phyloP scores from a whole-genome alignment of 805 yeast species.

The Yamadazyma olivae region DNA sequence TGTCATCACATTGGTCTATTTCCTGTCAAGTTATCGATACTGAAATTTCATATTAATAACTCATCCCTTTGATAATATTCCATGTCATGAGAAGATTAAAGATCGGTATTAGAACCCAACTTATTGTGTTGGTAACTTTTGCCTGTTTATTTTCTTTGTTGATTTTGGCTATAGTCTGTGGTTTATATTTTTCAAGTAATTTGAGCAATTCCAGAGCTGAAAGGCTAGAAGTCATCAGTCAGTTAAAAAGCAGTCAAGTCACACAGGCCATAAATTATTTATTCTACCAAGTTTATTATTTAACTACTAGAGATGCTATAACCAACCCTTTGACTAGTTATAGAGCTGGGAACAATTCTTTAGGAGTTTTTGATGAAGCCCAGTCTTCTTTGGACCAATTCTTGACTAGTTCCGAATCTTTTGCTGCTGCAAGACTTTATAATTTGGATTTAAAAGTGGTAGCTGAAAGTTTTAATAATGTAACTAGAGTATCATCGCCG shows the following conservation, averaged over 20 bases:
- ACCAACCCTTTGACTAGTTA: slow-evolving; percentile 58
- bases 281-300: slow-evolving; percentile 66
- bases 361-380: slow-evolving; percentile 42
- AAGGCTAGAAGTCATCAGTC: slow-evolving; percentile 72
- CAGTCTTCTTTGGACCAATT: slow-evolving; percentile 51
- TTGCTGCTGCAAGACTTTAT: slow-evolving; percentile 65
- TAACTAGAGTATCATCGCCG: slow-evolving; percentile 21
- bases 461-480: slow-evolving; percentile 28
- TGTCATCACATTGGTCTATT: too few relatives aligned
- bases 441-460: slow-evolving; percentile 55
- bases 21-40: too few relatives aligned
- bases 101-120: slow-evolving; percentile 72
- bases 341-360: slow-evolving; percentile 70
- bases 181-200: slow-evolving; percentile 63
- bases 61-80: too few relatives aligned
- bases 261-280: slow-evolving; percentile 61
- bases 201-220: slow-evolving; percentile 64
- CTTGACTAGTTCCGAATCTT: slow-evolving; percentile 58
- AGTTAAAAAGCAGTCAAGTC: slow-evolving; percentile 76
- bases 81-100: slow-evolving; percentile 44
- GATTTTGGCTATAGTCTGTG: slow-evolving; percentile 72
- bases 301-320: slow-evolving; percentile 59
- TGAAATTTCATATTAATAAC: too few relatives aligned
- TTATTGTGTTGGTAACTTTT: slow-evolving; percentile 64
- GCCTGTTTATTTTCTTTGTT: slow-evolving; percentile 69